Percentiles rank a stretch among this genome's conserved stretches.
phyloP scores from a whole-genome alignment of 2,329 filamentous ascomycete genomes.

The Zelopaecilomyces penicillatus region DNA sequence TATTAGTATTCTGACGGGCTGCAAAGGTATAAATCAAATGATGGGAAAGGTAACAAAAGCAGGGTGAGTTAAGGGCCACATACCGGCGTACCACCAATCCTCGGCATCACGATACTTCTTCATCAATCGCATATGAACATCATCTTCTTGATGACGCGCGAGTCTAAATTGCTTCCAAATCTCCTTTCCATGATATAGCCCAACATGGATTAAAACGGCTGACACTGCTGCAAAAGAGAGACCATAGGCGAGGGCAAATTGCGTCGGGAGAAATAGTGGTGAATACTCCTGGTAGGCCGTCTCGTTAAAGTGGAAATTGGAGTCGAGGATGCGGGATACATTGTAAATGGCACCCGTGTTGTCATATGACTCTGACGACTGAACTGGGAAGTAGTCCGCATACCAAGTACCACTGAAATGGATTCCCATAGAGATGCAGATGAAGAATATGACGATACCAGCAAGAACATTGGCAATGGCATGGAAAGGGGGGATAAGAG shows the following conservation, averaged over 20 bases:
- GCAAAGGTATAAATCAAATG: conserved; percentile 11
- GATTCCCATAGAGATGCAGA: conserved; percentile 48
- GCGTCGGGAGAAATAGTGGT: conserved; percentile 55
- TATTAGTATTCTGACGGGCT: not conserved
- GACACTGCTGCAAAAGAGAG: conserved; percentile 60
- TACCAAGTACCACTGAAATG: conserved; percentile 51
- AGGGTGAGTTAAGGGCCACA: conserved; percentile 18
- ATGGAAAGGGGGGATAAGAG: conserved; percentile 44
- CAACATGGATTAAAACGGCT: conserved; percentile 49
- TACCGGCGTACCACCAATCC: conserved; percentile 51
- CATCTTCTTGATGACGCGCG: conserved; percentile 48
- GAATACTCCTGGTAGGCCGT: conserved; percentile 56
- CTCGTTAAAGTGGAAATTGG: conserved; percentile 49
- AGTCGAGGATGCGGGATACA: conserved; percentile 49
- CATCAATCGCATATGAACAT: conserved; percentile 53
- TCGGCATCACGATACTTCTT: conserved; percentile 52
- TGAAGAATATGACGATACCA: conserved; percentile 47
- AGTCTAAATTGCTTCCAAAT: conserved; percentile 47
- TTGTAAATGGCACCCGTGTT: conserved; percentile 55
- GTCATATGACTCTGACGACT: conserved; percentile 54
- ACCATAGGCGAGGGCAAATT: conserved; percentile 53
- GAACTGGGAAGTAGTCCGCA: conserved; percentile 53
- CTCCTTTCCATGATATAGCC: conserved; percentile 46
- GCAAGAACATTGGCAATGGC: conserved; percentile 48
- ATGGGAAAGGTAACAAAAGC: conserved; percentile 22